Base-by-base conservation (phyloP, 768 basidiomycete genomes). In the Collybia mongolica region DNA sequence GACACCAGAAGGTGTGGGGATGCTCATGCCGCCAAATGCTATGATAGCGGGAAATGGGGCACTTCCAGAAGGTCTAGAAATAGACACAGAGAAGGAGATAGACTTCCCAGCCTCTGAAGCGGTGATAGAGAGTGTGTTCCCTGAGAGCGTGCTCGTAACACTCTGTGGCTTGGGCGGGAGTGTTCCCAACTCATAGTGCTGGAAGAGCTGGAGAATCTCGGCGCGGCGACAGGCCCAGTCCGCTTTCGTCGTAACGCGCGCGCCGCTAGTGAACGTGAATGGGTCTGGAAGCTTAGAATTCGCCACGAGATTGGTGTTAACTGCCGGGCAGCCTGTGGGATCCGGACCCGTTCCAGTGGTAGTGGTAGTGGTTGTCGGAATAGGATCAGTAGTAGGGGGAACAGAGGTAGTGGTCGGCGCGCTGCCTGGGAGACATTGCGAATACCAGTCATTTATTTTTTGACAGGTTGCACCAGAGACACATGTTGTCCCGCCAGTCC, bases 1-100 rank as follows among this genome's bases (percentile, higher is more conserved):
- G 18, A 73, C 65, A 8, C 66, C 68, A 15, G 68, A 54, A 0
- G 72, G 70, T 15, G 55, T 58, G 1, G 75, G 71, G 50, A 74
- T 66, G 42, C 65, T 77, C 47, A 69, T 60, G 1, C 74, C 76
- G 3, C 75, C 80, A 46, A 74, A 72, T 1, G 70, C 80, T 46
- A 83, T 82, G 61, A 84, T 63, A 39, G 77, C 71, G 3, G 81
- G 81, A 66, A 71, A 78, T 0, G 78, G 77, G 1, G 68, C 74
- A 2, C 59, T 74, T 2, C 72, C 72, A 11, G 75, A 65, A 0
- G 79, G 77, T 46, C 62, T 71, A 2, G 72, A 68, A 62, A 83
- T 73, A 17, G 70, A 68, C 15, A 71, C 72, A 6, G 69, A 59
- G 67, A 80, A 83, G 5, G 73, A 72, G 55, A 82, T 81, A 5